Evolutionary conservation across 768 basidiomycete species (phyloP), one percentile per base, ranked within the genome.

Genomic region (Boletus rubroflammeus): DNA sequence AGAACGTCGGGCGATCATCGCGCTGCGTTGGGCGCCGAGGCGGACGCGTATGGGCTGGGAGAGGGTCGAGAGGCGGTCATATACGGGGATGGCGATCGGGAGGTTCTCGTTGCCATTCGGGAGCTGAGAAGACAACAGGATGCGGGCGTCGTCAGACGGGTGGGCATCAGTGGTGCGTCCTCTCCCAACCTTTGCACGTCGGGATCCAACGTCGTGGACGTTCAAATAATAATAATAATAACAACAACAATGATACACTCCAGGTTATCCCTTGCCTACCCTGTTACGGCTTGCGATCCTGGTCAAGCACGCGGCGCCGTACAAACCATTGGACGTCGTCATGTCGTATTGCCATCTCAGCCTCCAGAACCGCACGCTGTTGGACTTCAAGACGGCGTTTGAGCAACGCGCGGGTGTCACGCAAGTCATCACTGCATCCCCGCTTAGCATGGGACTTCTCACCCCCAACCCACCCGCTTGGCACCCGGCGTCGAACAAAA

Each of bases 381-480:
- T 70, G 38, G 69, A 75, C 10, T 92, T 84, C 66, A 76, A 78
- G 26, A 71, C 78, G 11, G 77, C 79, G 38, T 78, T 93, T 51
- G 74, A 75, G 57, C 66, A 72, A 19, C 84, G 86, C 23, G 90
- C 90, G 0, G 73, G 80, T 47, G 79, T 95, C 41, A 66, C 69
- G 51, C 87, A 90, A 51, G 75, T 95, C 28, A 50, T 93, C 47
- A 75, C 85, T 3, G 93, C 93, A 2, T 92, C 91, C 2, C 93
- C 93, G 8, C 76, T 95, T 49, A 85, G 81, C 65, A 94, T 94
- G 92, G 86, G 86, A 0, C 79, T 94, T 3, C 77, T 95, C 32
- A 82, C 83, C 0, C 70, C 75, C 9, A 67, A 65, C 1, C 76
- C 79, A 3, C 86, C 87, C 1, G 13, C 68, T 3, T 94, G 91